These are phyloP conservation scores for Leccinum ochraceum DNA, from an alignment of 768 basidiomycete species.

Conservation along the genomic window DNA sequence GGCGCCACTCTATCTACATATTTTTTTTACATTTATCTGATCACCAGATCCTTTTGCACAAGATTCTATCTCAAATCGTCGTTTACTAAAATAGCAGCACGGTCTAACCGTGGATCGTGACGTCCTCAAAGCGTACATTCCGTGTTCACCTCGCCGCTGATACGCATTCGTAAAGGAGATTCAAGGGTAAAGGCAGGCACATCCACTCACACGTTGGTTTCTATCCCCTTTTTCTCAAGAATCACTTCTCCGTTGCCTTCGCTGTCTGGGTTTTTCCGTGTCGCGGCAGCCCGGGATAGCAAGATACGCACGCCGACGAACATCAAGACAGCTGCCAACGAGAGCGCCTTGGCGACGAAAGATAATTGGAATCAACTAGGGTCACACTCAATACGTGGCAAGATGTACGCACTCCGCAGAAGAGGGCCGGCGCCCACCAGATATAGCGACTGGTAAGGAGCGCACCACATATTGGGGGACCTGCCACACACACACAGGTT, in stretches of 20 bases:
- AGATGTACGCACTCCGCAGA: constrained; percentile 41
- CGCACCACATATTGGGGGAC: constrained; percentile 58
- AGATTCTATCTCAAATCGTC: not conserved
- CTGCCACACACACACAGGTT: constrained; percentile 31
- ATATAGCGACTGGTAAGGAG: constrained; percentile 48
- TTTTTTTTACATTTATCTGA: not conserved
- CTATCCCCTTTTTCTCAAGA: not conserved
- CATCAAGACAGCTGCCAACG: not conserved
- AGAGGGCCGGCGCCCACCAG: constrained; percentile 60
- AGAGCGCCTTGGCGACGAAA: constrained; percentile 5
- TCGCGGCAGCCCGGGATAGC: not conserved
- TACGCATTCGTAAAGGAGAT: not conserved
- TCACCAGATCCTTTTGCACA: not conserved
- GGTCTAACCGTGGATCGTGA: not conserved
- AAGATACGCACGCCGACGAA: constrained; percentile 18
- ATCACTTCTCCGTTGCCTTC: not conserved
- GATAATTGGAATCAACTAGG: not conserved
- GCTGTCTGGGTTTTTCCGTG: not conserved
- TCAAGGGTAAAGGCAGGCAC: not conserved
- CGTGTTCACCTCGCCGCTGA: not conserved
- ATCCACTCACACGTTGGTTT: not conserved
- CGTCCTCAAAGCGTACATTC: not conserved
- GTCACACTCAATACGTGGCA: not conserved
- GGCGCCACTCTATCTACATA: not conserved
- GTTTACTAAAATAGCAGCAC: not conserved